Conservation (phyloP, 1,284 basidiomycete species). For the Sanguinoderma infundibulare region DNA sequence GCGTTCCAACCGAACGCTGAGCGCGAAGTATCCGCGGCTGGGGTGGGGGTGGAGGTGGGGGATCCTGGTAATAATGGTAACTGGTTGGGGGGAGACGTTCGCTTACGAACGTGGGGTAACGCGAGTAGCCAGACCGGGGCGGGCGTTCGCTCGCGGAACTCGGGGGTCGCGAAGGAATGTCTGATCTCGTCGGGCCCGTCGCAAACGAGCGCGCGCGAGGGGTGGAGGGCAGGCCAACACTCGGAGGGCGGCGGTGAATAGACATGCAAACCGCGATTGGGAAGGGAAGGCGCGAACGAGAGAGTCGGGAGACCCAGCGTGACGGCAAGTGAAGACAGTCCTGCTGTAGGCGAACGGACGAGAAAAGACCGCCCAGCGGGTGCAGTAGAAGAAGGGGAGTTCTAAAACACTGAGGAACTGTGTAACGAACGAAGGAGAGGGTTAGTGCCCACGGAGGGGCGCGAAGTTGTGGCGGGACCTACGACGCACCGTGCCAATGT, state of each 20-base stretch:
- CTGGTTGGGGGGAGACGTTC: constrained; percentile 23
- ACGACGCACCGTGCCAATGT: constrained; percentile 8
- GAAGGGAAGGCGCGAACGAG: neutral
- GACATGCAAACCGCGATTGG: constrained; percentile 25
- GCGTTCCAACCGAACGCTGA: constrained; percentile 32
- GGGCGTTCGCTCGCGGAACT: constrained; percentile 30
- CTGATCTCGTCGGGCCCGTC: constrained; percentile 16
- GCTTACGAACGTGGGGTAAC: too few species aligned
- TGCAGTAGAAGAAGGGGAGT: constrained; percentile 24
- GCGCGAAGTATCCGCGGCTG: constrained; percentile 28
- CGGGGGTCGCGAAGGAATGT: constrained; percentile 23
- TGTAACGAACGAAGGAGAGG: constrained; percentile 7
- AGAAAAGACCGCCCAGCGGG: constrained; percentile 27
- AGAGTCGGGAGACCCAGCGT: neutral
- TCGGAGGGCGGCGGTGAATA: constrained; percentile 29
- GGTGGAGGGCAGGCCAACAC: constrained; percentile 34
- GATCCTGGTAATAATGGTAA: constrained; percentile 12
- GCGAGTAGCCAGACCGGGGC: constrained; percentile 19
- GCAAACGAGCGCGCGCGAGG: constrained; percentile 29
- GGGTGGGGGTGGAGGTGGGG: constrained; percentile 22
- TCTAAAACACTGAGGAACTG: constrained; percentile 20
- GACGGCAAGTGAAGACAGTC: constrained; percentile 16
- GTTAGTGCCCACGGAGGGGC: constrained; percentile 8
- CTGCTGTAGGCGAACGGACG: constrained; percentile 23
- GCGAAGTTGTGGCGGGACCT: neutral